Evolutionary conservation across 495 filamentous ascomycete genomes (phyloP).

Genomic region (Clohesyomyces aquaticus): DNA sequence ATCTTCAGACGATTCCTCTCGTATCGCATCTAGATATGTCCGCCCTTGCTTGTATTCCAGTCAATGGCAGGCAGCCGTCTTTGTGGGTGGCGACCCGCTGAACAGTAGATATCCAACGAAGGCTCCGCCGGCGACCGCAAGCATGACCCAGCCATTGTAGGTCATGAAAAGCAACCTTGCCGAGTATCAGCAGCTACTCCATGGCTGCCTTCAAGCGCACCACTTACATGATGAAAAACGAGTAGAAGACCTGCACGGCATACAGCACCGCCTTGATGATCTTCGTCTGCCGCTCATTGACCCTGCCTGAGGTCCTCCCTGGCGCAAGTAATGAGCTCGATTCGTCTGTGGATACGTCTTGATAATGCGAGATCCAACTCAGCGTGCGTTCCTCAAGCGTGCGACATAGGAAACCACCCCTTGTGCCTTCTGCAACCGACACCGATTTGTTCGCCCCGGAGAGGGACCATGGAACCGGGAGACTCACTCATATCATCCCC

Average conservation of each 20-base stretch:
- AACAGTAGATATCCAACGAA: constrained; percentile 88
- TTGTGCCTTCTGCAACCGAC: no score
- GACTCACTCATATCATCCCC: constrained; percentile 39
- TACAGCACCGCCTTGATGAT: constrained; percentile 81
- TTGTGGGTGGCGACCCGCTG: constrained; percentile 64
- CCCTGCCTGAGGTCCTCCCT: constrained; percentile 57
- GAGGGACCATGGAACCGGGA: background rate
- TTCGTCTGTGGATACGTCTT: constrained; percentile 44
- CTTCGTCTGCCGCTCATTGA: constrained; percentile 62
- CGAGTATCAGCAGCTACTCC: background rate
- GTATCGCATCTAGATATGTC: constrained; percentile 3
- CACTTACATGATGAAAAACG: constrained; percentile 98
- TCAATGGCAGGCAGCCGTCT: constrained; percentile 90
- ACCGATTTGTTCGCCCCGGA: no score
- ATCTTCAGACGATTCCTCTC: background rate
- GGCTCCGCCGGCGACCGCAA: constrained; percentile 84
- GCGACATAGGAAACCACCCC: background rate
- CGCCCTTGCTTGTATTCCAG: background rate
- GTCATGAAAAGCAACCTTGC: constrained; percentile 99
- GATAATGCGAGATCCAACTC: constrained; percentile 4
- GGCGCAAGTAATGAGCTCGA: constrained; percentile 73
- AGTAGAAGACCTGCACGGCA: constrained; percentile 94
- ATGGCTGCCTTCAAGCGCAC: background rate
- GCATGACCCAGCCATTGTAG: constrained; percentile 97
- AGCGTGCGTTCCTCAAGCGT: constrained; percentile 22